These are phyloP conservation scores for Epichloe aotearoae DNA, from an alignment of 2,329 filamentous ascomycete genomes.

Conservation along the genomic window DNA sequence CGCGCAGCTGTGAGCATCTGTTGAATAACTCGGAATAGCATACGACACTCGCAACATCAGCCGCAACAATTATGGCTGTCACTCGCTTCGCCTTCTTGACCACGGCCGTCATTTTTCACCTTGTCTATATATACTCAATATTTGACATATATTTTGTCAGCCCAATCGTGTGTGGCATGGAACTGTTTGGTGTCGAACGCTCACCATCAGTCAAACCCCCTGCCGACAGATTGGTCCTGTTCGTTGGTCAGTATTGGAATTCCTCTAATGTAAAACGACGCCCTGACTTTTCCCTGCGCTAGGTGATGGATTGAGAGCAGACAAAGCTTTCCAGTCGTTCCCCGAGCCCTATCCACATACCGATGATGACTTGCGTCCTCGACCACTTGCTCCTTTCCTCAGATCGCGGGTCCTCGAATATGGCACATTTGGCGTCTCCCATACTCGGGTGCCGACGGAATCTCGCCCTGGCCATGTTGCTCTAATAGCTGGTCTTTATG, in stretches of 20 bases:
- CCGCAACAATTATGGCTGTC: constrained; percentile 37
- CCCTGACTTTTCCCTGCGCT: not conserved
- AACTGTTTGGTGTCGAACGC: constrained; percentile 58
- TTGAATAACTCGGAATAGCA: not conserved
- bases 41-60: not conserved
- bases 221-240: constrained; percentile 65
- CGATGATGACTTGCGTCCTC: constrained; percentile 53
- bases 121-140: constrained; percentile 88
- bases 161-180: constrained; percentile 93
- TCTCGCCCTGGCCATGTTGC: constrained; percentile 94
- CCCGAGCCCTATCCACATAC: constrained; percentile 67
- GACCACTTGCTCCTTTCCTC: constrained; percentile 79
- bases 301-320: constrained; percentile 88
- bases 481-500: constrained; percentile 89
- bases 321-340: constrained; percentile 93
- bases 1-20: not conserved
- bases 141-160: constrained; percentile 99
- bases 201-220: constrained; percentile 54
- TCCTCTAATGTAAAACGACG: not conserved
- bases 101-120: constrained; percentile 81
- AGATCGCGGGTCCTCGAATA: constrained; percentile 78
- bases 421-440: constrained; percentile 93
- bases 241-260: constrained; percentile 66
- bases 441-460: constrained; percentile 93
- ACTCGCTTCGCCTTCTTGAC: constrained; percentile 71